Percentiles rank a stretch among this genome's conserved stretches.
These are phyloP conservation scores for Magnaporthales sp. DNA, from an alignment of 2,329 filamentous ascomycete genomes.

Conservation along the genomic window DNA sequence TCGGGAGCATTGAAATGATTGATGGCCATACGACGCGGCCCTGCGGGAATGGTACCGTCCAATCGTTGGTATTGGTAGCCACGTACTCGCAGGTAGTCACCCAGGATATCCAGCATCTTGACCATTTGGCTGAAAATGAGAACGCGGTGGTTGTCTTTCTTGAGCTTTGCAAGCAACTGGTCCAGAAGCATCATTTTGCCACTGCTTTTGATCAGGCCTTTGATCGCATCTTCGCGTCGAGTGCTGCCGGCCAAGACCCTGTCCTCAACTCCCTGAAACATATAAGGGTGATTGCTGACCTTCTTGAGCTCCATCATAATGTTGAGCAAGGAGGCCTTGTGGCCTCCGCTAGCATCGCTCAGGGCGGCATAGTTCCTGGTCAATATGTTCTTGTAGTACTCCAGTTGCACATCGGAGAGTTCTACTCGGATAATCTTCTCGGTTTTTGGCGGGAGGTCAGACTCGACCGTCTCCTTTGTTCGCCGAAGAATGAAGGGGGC, in stretches of 20 bases:
- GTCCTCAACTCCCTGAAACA: constrained; percentile 92
- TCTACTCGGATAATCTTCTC: constrained; percentile 99
- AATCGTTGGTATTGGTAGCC: constrained; percentile 94
- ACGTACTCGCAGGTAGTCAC: constrained; percentile 84
- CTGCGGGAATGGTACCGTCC: constrained; percentile 88
- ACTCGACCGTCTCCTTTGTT: constrained; percentile 96
- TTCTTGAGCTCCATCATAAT: constrained; percentile 99
- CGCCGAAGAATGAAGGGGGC: constrained; percentile 91
- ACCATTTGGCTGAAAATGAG: constrained; percentile 99
- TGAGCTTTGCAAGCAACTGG: constrained; percentile 87
- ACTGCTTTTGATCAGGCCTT: constrained; percentile 89
- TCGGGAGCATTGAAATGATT: constrained; percentile 98
- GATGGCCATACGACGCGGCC: constrained; percentile 83
- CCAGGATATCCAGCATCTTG: constrained; percentile 92
- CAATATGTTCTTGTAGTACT: constrained; percentile 98
- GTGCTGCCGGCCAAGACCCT: constrained; percentile 73
- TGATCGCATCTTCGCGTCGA: constrained; percentile 81
- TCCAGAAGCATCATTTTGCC: constrained; percentile 99
- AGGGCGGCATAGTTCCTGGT: constrained; percentile 93
- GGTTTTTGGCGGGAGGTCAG: constrained; percentile 90
- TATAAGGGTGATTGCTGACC: constrained; percentile 96
- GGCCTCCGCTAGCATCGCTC: constrained; percentile 80
- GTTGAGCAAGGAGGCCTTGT: constrained; percentile 91
- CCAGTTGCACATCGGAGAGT: constrained; percentile 88
- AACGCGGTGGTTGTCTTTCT: constrained; percentile 87